phyloP scores from a whole-genome alignment of 1,284 basidiomycete genomes.

The Stygiomarasmius scandens region DNA sequence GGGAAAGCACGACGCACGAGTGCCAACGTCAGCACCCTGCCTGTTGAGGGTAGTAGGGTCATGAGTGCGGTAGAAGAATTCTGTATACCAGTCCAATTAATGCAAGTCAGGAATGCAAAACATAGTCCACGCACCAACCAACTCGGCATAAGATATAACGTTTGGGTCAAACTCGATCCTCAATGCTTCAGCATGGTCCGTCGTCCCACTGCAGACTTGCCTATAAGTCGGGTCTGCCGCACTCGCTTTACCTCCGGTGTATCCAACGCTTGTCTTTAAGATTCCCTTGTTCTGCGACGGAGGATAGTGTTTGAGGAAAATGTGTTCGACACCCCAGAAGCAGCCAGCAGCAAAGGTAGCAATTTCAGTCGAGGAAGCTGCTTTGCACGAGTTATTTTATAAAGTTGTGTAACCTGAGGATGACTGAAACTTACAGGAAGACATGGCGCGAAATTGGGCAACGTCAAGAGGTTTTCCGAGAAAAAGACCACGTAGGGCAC shows the following conservation, averaged over 20 bases:
- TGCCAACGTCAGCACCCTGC: conserved; percentile 79
- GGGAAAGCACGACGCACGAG: conserved; percentile 56
- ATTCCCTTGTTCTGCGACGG: conserved; percentile 67
- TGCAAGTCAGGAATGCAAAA: not conserved
- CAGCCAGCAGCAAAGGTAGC: conserved; percentile 84
- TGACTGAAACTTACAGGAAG: conserved; percentile 7
- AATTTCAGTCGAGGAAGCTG: conserved; percentile 44
- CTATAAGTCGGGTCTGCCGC: conserved; percentile 66
- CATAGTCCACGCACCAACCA: conserved; percentile 62
- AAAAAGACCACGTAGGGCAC: not conserved
- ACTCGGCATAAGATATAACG: conserved; percentile 78
- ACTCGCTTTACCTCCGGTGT: conserved; percentile 74
- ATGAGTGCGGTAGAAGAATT: conserved; percentile 95
- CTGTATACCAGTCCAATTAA: conserved; percentile 35
- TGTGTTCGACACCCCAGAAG: conserved; percentile 87
- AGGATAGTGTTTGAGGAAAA: conserved; percentile 82
- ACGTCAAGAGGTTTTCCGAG: no score
- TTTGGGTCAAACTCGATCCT: conserved; percentile 85
- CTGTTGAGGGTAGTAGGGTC: conserved; percentile 86
- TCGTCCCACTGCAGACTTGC: conserved; percentile 80
- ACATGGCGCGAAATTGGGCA: conserved; percentile 9
- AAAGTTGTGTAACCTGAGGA: not conserved
- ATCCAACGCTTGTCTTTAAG: conserved; percentile 76
- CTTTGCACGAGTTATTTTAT: not conserved
- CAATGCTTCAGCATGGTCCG: conserved; percentile 90